Base-by-base conservation (phyloP, 805 yeast species). In the Kodamaea restingae region DNA sequence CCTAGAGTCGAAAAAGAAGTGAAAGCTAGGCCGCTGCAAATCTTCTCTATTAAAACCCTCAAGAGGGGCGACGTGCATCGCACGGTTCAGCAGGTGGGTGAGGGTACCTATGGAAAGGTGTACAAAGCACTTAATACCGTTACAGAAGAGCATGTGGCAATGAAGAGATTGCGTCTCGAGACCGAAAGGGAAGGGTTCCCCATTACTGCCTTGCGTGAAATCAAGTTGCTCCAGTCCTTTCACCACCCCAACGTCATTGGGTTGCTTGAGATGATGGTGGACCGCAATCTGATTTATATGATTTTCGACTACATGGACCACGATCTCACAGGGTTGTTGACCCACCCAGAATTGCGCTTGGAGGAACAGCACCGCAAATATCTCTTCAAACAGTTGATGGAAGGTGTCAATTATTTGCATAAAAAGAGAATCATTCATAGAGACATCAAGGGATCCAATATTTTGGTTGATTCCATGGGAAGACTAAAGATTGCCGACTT, bases 101-200 rank as follows among this genome's bases (percentile, higher is more conserved):
- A 93, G 62, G 98, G 98, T 7, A 93, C 98, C 0, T 93, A 93
- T 59, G 98, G 98, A 14, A 88, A 87, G 57, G 99, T 93, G 15
- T 88, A 84, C 65, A 88, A 88, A 55, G 96, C 96, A 0, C 70
- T 68, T 35, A 88, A 93, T 56, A 63, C 64, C 11, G 65, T 76
- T 4, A 86, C 96, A 0, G 72, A 76, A 2, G 79, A 76, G 42
- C 65, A 74, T 47, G 93, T 88, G n/a, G 98, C 98, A 1, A 67
- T 93, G 54, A 93, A 93, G 57, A 75, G 82, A 48, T 68, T 93
- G 32, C 64, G 97, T 44, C 71, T 93, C 52, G 97, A 93, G 55
- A 64, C 79, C 6, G 98, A 91, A 57, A 71, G 88, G 35, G 98
- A 93, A 55, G 97, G 98, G 0, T 87, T 93, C 60, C 98, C 98